These are phyloP conservation scores for Fonsecaea pugnacius DNA, from an alignment of 2,329 filamentous ascomycete species.

Conservation along the genomic window DNA sequence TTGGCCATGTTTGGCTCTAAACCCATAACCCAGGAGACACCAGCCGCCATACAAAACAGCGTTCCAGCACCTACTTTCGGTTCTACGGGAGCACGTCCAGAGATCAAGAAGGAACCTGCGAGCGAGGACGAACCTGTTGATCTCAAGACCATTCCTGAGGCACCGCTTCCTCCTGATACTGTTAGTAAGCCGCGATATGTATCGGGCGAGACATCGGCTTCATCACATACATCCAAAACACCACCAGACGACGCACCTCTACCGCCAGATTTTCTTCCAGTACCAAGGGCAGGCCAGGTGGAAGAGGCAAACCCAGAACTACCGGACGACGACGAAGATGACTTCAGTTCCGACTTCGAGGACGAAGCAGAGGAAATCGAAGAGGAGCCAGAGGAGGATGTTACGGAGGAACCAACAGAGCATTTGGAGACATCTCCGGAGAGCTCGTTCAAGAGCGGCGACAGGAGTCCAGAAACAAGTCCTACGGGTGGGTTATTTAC, in stretches of 20 bases:
- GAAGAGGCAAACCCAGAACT: slow-evolving; percentile 20
- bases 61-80: slow-evolving; percentile 37
- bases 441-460: slow-evolving; percentile 50
- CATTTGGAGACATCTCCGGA: slow-evolving; percentile 50
- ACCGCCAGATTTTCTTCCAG: slow-evolving; percentile 41
- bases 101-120: slow-evolving; percentile 43
- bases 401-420: slow-evolving; percentile 37
- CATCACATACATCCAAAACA: slow-evolving; percentile 34
- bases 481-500: slow-evolving; percentile 49
- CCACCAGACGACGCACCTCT: slow-evolving; percentile 37
- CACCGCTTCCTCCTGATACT: slow-evolving; percentile 53
- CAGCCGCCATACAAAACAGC: slow-evolving; percentile 40
- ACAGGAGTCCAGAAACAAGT: slow-evolving; percentile 45
- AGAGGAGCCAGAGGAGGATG: slow-evolving; percentile 41
- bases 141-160: slow-evolving; percentile 41
- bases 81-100: slow-evolving; percentile 37
- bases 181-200: slow-evolving; percentile 53
- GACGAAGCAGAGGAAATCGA: slow-evolving; percentile 54
- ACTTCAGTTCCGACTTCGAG: slow-evolving; percentile 49
- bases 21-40: slow-evolving; percentile 36
- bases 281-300: slow-evolving; percentile 22
- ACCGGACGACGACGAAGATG: slow-evolving; percentile 32
- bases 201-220: slow-evolving; percentile 55
- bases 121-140: slow-evolving; percentile 42
- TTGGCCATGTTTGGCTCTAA: slow-evolving; percentile 43